Evolutionary conservation across 306 rosid species (phyloP).

Genomic region (Astragalus membranaceus): DNA sequence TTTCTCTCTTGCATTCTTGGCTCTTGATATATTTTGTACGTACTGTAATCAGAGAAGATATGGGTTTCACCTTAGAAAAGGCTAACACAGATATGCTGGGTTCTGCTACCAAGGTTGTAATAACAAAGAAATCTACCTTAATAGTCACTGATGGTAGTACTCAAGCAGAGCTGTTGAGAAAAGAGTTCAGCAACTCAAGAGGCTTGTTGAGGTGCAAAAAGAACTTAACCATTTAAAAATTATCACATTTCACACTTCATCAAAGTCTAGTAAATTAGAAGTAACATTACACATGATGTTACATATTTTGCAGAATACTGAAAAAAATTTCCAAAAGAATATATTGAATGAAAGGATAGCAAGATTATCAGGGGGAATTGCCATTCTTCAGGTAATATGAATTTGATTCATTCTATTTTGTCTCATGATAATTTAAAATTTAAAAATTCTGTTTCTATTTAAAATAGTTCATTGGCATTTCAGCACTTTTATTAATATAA

Average conservation of each 20-base stretch:
- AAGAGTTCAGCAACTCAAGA: constrained; percentile 61
- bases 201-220: constrained; percentile 60
- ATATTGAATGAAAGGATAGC: constrained; percentile 81
- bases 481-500: background rate
- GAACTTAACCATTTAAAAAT: background rate
- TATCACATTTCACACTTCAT: background rate
- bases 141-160: constrained; percentile 81
- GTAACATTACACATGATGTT: background rate
- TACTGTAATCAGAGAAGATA: constrained; percentile 81
- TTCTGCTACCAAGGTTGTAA: constrained; percentile 61
- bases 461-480: constrained; percentile 17
- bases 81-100: constrained; percentile 57
- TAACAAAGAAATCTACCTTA: constrained; percentile 74
- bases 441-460: background rate
- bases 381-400: constrained; percentile 70
- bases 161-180: constrained; percentile 48
- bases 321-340: constrained; percentile 73
- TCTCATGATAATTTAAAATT: background rate
- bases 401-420: constrained; percentile 3
- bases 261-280: background rate
- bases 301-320: constrained; percentile 59
- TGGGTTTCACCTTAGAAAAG: constrained; percentile 67
- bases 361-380: constrained; percentile 77
- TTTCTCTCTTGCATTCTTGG: background rate
- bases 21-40: constrained; percentile 36